Percentiles rank a stretch among this genome's conserved stretches.
phyloP scores from a whole-genome alignment of 1,284 basidiomycete genomes.

The Puccinia polysora region DNA sequence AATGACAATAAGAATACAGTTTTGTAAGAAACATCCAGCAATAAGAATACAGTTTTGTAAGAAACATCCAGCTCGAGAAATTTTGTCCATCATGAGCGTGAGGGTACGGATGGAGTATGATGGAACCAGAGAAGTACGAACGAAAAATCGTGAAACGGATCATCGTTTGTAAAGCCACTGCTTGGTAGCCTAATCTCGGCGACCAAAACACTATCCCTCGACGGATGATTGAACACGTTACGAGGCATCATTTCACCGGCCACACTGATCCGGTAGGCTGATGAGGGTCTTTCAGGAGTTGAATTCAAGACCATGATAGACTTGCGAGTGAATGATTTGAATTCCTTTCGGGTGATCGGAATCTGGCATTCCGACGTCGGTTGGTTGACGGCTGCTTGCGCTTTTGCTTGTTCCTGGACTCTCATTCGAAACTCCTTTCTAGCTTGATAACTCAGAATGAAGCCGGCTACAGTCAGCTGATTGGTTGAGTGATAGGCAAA shows the following conservation, averaged over 20 bases:
- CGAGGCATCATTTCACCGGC: constrained; percentile 18
- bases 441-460: constrained; percentile 31
- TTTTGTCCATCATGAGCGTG: not conserved
- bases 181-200: constrained; percentile 19
- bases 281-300: not conserved
- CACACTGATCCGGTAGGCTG: not conserved
- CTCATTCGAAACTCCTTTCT: constrained; percentile 36
- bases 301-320: constrained; percentile 41
- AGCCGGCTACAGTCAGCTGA: constrained; percentile 31
- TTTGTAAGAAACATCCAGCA: too few relatives aligned
- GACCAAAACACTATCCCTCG: constrained; percentile 24
- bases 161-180: constrained; percentile 10
- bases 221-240: constrained; percentile 32
- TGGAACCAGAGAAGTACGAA: not conserved
- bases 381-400: not conserved
- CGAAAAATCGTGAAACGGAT: constrained; percentile 20
- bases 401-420: constrained; percentile 27
- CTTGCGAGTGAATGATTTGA: constrained; percentile 41
- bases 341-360: constrained; percentile 21
- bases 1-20: too few relatives aligned
- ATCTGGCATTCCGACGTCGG: not conserved
- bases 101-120: not conserved
- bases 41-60: too few relatives aligned
- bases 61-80: not conserved
- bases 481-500: too few relatives aligned